phyloP scores from a whole-genome alignment of 2,329 filamentous ascomycete species.

The Aspergillus brasiliensis region DNA sequence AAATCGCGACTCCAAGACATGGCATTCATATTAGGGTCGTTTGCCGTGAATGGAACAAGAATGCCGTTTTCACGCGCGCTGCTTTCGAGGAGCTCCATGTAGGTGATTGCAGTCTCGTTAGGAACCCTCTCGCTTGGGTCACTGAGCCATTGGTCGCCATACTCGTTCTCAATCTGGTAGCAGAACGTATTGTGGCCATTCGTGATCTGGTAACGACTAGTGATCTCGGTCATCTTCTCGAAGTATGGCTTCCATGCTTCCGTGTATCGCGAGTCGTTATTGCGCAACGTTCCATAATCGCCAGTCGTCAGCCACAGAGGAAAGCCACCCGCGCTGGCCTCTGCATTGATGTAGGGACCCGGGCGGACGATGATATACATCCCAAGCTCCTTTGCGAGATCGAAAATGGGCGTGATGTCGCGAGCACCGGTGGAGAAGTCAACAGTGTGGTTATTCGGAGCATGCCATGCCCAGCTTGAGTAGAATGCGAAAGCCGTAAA shows the following conservation, averaged over 20 bases:
- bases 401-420: conserved; percentile 55
- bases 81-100: conserved; percentile 54
- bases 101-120: conserved; percentile 48
- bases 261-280: conserved; percentile 35
- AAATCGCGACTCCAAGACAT: conserved; percentile 65
- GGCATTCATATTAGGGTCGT: conserved; percentile 62
- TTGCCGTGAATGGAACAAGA: conserved; percentile 59
- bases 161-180: conserved; percentile 39
- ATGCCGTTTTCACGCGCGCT: conserved; percentile 60
- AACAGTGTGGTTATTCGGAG: conserved; percentile 46
- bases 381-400: conserved; percentile 57
- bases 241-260: conserved; percentile 36
- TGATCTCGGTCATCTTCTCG: conserved; percentile 31
- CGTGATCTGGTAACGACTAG: conserved; percentile 33
- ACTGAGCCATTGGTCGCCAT: conserved; percentile 43
- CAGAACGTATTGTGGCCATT: conserved; percentile 30
- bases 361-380: conserved; percentile 60
- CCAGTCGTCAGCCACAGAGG: conserved; percentile 65
- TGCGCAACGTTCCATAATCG: conserved; percentile 37
- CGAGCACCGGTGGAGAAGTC: conserved; percentile 58
- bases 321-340: conserved; percentile 64
- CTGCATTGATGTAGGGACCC: conserved; percentile 66
- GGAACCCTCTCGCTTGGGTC: conserved; percentile 43
- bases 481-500: conserved; percentile 54
- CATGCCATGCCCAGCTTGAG: conserved; percentile 53